Percentiles rank a stretch among this genome's conserved stretches.
Conservation (phyloP, 2,329 filamentous ascomycete genomes). For the Pseudocercospora cruenta region DNA sequence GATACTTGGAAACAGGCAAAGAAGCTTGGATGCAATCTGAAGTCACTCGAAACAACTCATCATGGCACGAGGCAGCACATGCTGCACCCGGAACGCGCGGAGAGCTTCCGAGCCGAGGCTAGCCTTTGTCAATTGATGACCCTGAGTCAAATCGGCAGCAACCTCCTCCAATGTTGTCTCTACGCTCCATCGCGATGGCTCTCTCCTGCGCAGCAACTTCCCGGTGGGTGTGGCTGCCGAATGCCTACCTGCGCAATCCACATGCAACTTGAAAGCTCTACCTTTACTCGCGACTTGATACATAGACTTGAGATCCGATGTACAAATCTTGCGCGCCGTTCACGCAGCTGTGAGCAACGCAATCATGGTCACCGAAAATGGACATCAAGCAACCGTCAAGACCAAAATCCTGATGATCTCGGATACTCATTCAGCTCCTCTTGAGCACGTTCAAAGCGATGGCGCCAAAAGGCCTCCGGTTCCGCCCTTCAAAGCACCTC, state of each 20-base stretch:
- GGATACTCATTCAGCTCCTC: slow-evolving; percentile 21
- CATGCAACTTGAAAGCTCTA: background rate
- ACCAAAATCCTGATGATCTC: slow-evolving; percentile 24
- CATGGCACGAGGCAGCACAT: background rate
- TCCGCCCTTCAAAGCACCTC: slow-evolving; percentile 12
- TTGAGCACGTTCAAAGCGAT: background rate
- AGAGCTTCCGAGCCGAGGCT: background rate
- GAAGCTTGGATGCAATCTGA: background rate
- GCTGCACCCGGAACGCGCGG: background rate
- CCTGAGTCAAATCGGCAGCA: background rate
- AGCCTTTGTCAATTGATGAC: background rate
- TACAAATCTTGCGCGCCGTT: background rate
- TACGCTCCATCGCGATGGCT: background rate
- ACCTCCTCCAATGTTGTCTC: background rate
- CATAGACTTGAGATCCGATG: background rate
- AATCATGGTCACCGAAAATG: background rate
- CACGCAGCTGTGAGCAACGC: background rate
- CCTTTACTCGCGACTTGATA: background rate
- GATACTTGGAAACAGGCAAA: background rate
- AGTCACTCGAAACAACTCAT: background rate
- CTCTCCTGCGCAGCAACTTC: background rate
- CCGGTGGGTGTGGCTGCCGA: no score
- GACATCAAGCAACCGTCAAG: slow-evolving; percentile 8
- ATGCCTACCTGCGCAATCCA: no score
- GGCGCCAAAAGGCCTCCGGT: background rate